These are phyloP conservation scores for Lablab purpureus DNA, from an alignment of 306 rosid genomes.

Conservation along the genomic window DNA sequence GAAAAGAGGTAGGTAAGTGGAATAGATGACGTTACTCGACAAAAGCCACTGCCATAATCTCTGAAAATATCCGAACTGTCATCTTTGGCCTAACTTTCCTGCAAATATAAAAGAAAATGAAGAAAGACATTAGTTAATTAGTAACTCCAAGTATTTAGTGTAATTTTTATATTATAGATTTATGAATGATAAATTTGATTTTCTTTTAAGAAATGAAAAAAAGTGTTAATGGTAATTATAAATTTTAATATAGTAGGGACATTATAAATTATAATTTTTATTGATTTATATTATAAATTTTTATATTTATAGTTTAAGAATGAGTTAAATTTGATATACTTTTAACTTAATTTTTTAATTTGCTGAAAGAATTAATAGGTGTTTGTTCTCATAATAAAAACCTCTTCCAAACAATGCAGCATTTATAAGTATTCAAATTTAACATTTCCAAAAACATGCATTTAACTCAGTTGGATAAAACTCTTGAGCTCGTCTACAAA, in stretches of 20 bases:
- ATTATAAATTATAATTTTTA: no score
- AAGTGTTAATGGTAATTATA: no score
- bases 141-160: background rate
- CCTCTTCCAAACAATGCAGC: background rate
- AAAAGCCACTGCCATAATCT: constrained; percentile 71
- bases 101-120: background rate
- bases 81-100: constrained; percentile 91
- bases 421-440: background rate
- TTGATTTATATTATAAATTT: no score
- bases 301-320: background rate
- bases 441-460: background rate
- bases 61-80: constrained; percentile 64
- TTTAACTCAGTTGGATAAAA: background rate
- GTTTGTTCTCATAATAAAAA: background rate
- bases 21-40: constrained; percentile 60
- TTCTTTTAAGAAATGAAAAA: background rate
- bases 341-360: background rate
- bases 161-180: background rate
- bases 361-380: background rate
- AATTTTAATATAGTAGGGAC: no score
- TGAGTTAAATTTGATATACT: background rate
- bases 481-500: background rate
- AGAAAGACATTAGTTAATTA: background rate
- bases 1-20: background rate
- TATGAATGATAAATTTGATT: background rate